These are phyloP conservation scores for Grigorovia humatica DNA, from an alignment of 805 yeast genomes.

Conservation along the genomic window DNA sequence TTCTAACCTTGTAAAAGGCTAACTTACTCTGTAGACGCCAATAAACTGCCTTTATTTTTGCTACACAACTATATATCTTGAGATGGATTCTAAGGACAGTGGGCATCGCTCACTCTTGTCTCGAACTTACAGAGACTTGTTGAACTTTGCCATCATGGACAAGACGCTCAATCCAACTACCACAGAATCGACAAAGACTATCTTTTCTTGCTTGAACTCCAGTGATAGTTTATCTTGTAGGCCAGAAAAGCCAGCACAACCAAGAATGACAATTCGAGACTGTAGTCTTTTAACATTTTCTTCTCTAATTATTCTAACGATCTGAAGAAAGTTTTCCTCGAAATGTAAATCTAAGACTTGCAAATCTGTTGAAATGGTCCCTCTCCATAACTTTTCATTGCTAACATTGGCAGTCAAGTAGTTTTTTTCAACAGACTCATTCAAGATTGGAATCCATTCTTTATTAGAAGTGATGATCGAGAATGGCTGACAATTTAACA, in stretches of 20 bases:
- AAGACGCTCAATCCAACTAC: conserved; percentile 7
- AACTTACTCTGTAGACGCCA: too few species aligned
- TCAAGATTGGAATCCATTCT: conserved; percentile 18
- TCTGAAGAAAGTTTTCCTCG: conserved; percentile 7
- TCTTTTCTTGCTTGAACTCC: conserved; percentile 2
- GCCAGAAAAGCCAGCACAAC: conserved; percentile 24
- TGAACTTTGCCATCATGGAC: conserved; percentile 2
- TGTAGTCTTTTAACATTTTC: conserved; percentile 11
- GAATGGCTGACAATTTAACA: conserved; percentile 9
- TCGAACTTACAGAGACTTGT: not conserved
- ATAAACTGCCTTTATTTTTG: too few species aligned
- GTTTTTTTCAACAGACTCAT: conserved; percentile 8
- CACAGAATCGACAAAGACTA: conserved; percentile 9
- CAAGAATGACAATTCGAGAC: conserved; percentile 14
- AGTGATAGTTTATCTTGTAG: conserved; percentile 6
- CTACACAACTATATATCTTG: too few species aligned
- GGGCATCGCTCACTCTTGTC: not conserved
- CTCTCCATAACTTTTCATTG: conserved; percentile 9
- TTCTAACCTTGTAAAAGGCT: too few species aligned
- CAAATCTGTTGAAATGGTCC: conserved; percentile 18
- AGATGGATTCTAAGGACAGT: too few species aligned
- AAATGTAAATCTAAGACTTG: conserved; percentile 15
- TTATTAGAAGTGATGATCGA: conserved; percentile 19
- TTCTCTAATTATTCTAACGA: conserved; percentile 9
- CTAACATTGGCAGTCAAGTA: conserved; percentile 4